A percentile compares a stretch with the other conserved stretches of the same genome.
phyloP scores from a whole-genome alignment of 768 basidiomycete species.

The Tulasnella sp. region DNA sequence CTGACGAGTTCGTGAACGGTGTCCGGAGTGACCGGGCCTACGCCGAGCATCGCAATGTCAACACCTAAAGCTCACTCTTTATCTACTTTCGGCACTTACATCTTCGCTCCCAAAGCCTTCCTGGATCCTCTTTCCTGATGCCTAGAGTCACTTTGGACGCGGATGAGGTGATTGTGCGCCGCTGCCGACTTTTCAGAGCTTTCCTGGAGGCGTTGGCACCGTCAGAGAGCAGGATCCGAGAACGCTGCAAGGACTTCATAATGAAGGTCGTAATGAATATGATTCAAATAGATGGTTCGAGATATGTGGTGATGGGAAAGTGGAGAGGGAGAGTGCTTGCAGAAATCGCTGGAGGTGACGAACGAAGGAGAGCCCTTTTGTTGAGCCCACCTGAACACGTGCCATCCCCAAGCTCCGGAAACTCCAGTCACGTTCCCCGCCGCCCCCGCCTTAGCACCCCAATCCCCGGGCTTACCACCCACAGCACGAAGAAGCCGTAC shows the following conservation, averaged over 20 bases:
- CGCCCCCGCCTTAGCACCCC: background rate
- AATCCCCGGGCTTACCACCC: background rate
- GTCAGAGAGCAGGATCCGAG: background rate
- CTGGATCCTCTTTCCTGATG: slow-evolving; percentile 65
- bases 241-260: background rate
- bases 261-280: background rate
- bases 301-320: background rate
- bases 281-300: background rate
- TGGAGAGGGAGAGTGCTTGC: background rate
- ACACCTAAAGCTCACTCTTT: background rate
- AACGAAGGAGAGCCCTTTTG: background rate
- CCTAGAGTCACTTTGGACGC: slow-evolving; percentile 28
- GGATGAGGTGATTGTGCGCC: background rate
- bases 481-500: background rate
- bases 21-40: slow-evolving; percentile 64
- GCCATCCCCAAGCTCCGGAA: background rate
- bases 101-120: slow-evolving; percentile 77
- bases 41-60: background rate
- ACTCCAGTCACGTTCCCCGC: background rate
- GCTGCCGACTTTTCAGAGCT: background rate
- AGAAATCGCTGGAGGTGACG: background rate
- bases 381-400: background rate
- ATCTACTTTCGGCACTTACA: background rate
- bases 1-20: slow-evolving; percentile 51
- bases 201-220: background rate